phyloP scores from a whole-genome alignment of 305 asterid genomes.

The Fraxinus albicans region DNA sequence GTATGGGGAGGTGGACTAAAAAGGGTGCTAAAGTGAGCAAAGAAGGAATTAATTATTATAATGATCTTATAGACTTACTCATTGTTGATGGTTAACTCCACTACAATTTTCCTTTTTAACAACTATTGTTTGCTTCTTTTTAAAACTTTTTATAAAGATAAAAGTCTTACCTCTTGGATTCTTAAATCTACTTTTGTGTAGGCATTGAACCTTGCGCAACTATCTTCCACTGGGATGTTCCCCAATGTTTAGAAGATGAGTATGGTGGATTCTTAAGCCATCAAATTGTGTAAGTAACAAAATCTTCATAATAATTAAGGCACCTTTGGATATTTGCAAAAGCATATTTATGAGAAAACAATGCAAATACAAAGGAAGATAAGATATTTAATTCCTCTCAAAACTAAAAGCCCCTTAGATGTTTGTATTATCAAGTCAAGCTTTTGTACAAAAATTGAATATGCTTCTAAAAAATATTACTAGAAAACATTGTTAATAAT shows the following conservation, averaged over 20 bases:
- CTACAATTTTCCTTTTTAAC: neutral
- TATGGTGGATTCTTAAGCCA: constrained; percentile 18
- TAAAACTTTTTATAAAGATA: neutral
- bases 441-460: no score
- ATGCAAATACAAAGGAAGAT: neutral
- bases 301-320: neutral
- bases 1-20: no score
- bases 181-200: neutral
- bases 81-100: neutral
- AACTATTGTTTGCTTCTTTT: neutral
- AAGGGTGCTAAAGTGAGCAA: no score
- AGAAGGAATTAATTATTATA: constrained; percentile 20
- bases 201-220: constrained; percentile 20
- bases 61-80: constrained; percentile 8
- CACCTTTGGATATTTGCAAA: neutral
- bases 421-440: neutral
- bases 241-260: constrained; percentile 6
- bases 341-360: neutral
- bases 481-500: no score
- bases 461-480: no score
- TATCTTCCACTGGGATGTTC: constrained; percentile 18
- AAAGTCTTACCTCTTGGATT: neutral
- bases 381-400: neutral
- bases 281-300: constrained; percentile 8
- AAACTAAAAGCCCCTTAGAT: neutral